Conservation (phyloP, 208 protist species). For the Crithidia sp. region DNA sequence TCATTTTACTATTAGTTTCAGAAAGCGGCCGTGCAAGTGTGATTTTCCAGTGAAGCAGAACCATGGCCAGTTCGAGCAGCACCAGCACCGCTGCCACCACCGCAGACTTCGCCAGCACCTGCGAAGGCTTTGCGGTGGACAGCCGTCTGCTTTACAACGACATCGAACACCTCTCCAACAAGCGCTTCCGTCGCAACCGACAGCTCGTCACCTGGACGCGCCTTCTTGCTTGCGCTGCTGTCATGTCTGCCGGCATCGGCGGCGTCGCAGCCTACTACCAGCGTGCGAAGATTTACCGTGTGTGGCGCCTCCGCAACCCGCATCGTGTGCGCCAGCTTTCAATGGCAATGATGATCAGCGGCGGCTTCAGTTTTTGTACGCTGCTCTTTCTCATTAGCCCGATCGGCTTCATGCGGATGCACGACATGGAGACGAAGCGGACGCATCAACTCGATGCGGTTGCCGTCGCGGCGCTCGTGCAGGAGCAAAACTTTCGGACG, state of each 20-base stretch:
- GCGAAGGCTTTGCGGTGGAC: constrained; percentile 40
- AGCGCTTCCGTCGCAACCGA: constrained; percentile 18
- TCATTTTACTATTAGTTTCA: neutral
- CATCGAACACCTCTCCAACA: constrained; percentile 33
- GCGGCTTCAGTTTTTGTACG: constrained; percentile 13
- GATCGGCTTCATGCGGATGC: constrained; percentile 31
- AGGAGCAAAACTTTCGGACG: constrained; percentile 28
- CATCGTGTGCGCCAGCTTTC: constrained; percentile 27
- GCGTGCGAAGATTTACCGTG: constrained; percentile 48
- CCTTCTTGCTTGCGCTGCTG: constrained; percentile 4
- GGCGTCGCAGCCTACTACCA: constrained; percentile 46
- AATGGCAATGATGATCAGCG: constrained; percentile 15
- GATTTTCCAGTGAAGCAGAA: too few relatives aligned
- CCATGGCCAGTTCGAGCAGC: constrained; percentile 8
- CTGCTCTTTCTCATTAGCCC: constrained; percentile 55
- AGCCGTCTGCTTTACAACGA: constrained; percentile 58
- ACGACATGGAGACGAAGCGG: constrained; percentile 28
- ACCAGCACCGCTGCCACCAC: too few relatives aligned
- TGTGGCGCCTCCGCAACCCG: constrained; percentile 61
- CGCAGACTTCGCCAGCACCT: constrained; percentile 11
- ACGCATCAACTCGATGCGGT: constrained; percentile 45
- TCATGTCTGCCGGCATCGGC: constrained; percentile 22
- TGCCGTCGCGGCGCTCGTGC: constrained; percentile 40
- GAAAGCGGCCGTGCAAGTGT: too few relatives aligned
- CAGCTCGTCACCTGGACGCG: constrained; percentile 31